Percentiles rank a stretch among this genome's conserved stretches.
phyloP scores from a whole-genome alignment of 2,329 filamentous ascomycete genomes.

The Botrytis deweyae region DNA sequence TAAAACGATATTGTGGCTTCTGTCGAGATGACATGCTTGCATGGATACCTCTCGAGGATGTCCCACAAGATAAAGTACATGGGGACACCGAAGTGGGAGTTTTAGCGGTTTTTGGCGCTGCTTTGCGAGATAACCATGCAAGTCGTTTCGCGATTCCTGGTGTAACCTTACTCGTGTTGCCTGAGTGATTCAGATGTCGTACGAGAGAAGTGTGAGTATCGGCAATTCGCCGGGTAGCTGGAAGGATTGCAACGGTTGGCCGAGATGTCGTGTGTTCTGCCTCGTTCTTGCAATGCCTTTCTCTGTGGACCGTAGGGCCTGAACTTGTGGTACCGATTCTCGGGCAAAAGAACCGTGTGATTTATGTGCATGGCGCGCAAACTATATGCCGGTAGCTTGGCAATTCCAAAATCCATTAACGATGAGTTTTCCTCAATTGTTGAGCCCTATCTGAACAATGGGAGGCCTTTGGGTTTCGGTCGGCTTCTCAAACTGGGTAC shows the following conservation, averaged over 20 bases:
- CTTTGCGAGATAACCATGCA: not conserved
- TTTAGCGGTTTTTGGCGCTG: not conserved
- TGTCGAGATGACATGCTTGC: constrained; percentile 5
- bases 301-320: constrained; percentile 3
- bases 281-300: constrained; percentile 7
- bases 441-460: not conserved
- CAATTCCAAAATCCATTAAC: not conserved
- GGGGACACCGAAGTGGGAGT: not conserved
- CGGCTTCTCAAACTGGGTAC: not conserved
- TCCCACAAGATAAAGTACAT: not conserved
- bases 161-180: not conserved
- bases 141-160: not conserved
- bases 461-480: not conserved
- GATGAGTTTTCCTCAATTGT: not conserved
- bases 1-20: constrained; percentile 1
- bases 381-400: constrained; percentile 1
- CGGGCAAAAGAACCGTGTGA: constrained; percentile 3
- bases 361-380: not conserved
- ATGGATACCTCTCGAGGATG: not conserved
- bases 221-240: constrained; percentile 16
- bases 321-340: not conserved
- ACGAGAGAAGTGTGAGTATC: not conserved
- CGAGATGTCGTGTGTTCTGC: not conserved
- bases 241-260: not conserved
- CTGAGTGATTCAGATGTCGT: not conserved